phyloP scores from a whole-genome alignment of 1,284 basidiomycete genomes.

The Flammula alnicola region DNA sequence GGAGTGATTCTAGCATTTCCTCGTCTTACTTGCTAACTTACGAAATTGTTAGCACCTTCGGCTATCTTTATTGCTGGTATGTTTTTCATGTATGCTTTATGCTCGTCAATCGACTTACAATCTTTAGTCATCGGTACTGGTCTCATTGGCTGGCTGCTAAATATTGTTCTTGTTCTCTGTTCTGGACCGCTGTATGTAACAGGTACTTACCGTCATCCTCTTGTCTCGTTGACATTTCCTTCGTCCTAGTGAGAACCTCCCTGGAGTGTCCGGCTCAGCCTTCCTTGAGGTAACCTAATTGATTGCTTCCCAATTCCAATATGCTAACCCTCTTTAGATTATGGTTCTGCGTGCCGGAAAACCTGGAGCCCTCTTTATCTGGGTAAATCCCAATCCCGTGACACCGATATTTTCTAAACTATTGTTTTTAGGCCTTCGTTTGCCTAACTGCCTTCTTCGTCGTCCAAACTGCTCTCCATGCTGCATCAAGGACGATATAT shows the following conservation, averaged over 20 bases:
- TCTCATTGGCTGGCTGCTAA: conserved; percentile 82
- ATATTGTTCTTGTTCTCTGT: conserved; percentile 83
- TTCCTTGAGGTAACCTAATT: conserved; percentile 58
- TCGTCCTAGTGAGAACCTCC: conserved; percentile 56
- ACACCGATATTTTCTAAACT: background rate
- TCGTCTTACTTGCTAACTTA: background rate
- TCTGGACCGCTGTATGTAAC: conserved; percentile 67
- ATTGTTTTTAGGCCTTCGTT: conserved; percentile 58
- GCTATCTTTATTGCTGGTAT: conserved; percentile 85
- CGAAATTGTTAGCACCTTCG: conserved; percentile 50
- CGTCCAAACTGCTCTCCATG: conserved; percentile 82
- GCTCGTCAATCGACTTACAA: conserved; percentile 1
- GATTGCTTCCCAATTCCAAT: background rate
- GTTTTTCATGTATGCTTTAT: conserved; percentile 19
- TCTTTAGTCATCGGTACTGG: conserved; percentile 78
- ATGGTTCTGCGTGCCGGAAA: conserved; percentile 78
- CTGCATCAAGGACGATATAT: conserved; percentile 85
- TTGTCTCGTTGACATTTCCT: background rate
- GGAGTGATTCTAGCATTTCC: background rate
- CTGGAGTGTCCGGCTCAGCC: conserved; percentile 69
- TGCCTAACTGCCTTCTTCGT: conserved; percentile 86
- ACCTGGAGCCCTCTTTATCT: conserved; percentile 72
- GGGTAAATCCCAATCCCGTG: conserved; percentile 47
- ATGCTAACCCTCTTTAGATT: conserved; percentile 49
- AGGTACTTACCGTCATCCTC: background rate